Percentiles rank a stretch among this genome's conserved stretches.
These are phyloP conservation scores for Penicillium goetzii DNA, from an alignment of 495 filamentous ascomycete species.

Conservation along the genomic window DNA sequence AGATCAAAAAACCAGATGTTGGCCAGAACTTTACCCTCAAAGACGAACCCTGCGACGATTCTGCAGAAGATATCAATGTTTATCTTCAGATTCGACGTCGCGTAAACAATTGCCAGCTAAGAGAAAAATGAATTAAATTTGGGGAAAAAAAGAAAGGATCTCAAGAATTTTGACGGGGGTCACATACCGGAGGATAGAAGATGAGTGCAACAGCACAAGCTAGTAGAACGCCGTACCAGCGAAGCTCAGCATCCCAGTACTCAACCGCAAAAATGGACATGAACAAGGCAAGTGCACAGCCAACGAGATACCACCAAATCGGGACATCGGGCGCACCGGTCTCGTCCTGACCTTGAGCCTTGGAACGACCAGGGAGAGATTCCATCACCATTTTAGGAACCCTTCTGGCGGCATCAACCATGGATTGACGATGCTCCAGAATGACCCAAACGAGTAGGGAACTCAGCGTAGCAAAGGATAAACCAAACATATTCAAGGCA, in stretches of 20 bases:
- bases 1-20: not conserved
- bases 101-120: not conserved
- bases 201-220: not conserved
- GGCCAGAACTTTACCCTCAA: not conserved
- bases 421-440: not conserved
- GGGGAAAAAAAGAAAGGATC: not conserved
- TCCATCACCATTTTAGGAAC: not conserved
- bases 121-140: not conserved
- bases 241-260: not conserved
- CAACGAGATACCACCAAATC: not conserved
- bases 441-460: not conserved
- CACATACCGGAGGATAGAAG: not conserved
- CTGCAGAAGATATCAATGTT: not conserved
- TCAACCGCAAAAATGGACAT: not conserved
- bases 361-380: not conserved
- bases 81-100: not conserved
- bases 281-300: not conserved
- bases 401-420: not conserved
- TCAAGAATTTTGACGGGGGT: not conserved
- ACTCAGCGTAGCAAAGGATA: not conserved
- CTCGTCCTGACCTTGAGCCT: not conserved
- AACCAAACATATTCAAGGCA: not conserved
- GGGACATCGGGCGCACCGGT: not conserved
- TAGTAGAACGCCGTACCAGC: not conserved
- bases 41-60: not conserved